phyloP scores from a whole-genome alignment of 2,329 filamentous ascomycete genomes.

The Metarhizium guizhouense region DNA sequence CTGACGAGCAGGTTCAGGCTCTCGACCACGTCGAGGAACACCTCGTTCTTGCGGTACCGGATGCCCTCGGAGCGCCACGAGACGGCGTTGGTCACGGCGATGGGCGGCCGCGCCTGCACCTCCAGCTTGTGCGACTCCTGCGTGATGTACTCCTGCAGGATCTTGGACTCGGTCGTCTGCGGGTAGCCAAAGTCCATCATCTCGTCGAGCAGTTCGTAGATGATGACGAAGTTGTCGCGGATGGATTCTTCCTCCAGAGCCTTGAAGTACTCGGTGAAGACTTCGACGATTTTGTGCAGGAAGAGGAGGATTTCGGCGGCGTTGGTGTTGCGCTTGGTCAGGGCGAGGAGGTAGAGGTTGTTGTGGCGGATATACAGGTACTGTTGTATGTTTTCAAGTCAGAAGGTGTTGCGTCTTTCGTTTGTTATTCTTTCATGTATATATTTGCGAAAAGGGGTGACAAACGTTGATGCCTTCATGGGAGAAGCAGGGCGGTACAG shows the following conservation, averaged over 20 bases:
- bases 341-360: slow-evolving; percentile 94
- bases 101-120: slow-evolving; percentile 89
- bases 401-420: too few species aligned
- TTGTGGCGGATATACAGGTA: slow-evolving; percentile 99
- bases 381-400: slow-evolving; percentile 30
- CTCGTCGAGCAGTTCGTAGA: slow-evolving; percentile 96
- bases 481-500: slow-evolving; percentile 94
- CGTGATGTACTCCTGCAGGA: slow-evolving; percentile 97
- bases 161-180: slow-evolving; percentile 97
- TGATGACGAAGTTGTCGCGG: slow-evolving; percentile 97
- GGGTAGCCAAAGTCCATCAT: slow-evolving; percentile 99
- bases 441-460: slow-evolving; percentile 13
- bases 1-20: slow-evolving; percentile 93
- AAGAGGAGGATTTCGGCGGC: slow-evolving; percentile 97
- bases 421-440: too few species aligned
- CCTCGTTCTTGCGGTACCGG: slow-evolving; percentile 97
- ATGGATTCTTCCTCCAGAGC: slow-evolving; percentile 98
- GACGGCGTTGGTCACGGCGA: slow-evolving; percentile 96
- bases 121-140: slow-evolving; percentile 99
- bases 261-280: slow-evolving; percentile 99
- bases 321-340: slow-evolving; percentile 98
- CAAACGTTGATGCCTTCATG: slow-evolving; percentile 95
- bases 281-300: slow-evolving; percentile 95
- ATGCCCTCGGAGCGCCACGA: slow-evolving; percentile 98
- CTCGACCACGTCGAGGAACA: slow-evolving; percentile 96